phyloP scores from a whole-genome alignment of 106 monocot genomes.

The Apostasia ramifera region DNA sequence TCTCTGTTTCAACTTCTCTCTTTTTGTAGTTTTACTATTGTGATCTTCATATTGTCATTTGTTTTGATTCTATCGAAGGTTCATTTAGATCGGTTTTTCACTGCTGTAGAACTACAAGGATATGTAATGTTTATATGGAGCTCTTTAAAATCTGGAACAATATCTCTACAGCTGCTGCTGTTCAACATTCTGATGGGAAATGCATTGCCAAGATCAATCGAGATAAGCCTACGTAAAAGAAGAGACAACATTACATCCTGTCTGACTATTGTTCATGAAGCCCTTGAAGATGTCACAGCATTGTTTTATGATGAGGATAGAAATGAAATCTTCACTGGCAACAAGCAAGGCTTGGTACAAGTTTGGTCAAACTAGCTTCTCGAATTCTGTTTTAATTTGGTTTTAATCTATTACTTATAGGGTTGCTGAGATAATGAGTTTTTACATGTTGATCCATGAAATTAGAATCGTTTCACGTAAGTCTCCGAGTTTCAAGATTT shows the following conservation, averaged over 20 bases:
- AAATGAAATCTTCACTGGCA: constrained; percentile 66
- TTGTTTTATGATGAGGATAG: constrained; percentile 65
- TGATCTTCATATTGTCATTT: no score
- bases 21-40: background rate
- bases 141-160: background rate
- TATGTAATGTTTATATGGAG: background rate
- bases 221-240: constrained; percentile 27
- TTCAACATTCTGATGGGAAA: constrained; percentile 51
- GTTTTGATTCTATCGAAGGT: no score
- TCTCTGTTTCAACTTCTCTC: background rate
- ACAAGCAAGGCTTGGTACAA: constrained; percentile 55
- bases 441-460: no score
- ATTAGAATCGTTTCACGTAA: no score
- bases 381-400: no score
- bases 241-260: constrained; percentile 14
- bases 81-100: background rate
- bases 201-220: constrained; percentile 61
- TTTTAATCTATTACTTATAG: no score
- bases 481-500: no score
- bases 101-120: background rate
- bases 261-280: constrained; percentile 26
- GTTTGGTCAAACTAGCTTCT: constrained; percentile 47
- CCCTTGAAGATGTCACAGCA: constrained; percentile 48
- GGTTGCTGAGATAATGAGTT: no score
- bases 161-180: constrained; percentile 18